Base-by-base conservation (phyloP, 2,329 filamentous ascomycete species). In the Trichophyton rubrum region DNA sequence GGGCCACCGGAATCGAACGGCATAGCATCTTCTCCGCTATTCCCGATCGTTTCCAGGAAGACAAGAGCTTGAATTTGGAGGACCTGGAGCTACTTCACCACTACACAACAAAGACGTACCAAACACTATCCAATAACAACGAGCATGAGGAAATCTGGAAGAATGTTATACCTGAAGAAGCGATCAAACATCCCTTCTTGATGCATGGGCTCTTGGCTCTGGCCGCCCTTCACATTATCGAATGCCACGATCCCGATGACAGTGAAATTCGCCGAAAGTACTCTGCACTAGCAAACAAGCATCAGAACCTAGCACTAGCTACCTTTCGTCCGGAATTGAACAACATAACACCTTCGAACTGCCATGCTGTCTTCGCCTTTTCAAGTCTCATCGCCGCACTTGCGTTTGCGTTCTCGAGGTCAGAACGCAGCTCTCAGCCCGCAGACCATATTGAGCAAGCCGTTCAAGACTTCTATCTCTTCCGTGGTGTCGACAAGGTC, bases 1-100 rank as follows among this genome's bases (percentile, higher is more conserved):
- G 62, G 6, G 7, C 27, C 7, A 6, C 30, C 8, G 59, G 20
- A 17, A 53, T 62, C 38, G 66, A 66, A 40, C 63, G 64, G 20
- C 43, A 66, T 7, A 60, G 63, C 43, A 64, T 66, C 38, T 61
- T 67, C 49, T 62, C 62, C 35, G 62, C 64, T 17, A 60, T 61
- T 41, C 58, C 51, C n/a, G 63, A 45, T 61, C 59, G 55, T 33
- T 64, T 41, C 13, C 61, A 59, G 5, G 62, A 65, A 27, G 56
- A 60, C 13, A 65, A 63, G 9, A 63, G 66, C 51, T 47, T 68
- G 41, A 64, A 69, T 56, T 59, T 74, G n/a, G 66, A 72, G n/a
- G 75, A 77, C 62, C 65, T 77, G n/a, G 74, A 77, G 61, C 67
- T 78, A 30, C 70, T 78, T 56, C 74, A 78, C 63, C 69, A 71